Evolutionary conservation across 306 rosid species (phyloP).

Genomic region (Prunus mongolica): DNA sequence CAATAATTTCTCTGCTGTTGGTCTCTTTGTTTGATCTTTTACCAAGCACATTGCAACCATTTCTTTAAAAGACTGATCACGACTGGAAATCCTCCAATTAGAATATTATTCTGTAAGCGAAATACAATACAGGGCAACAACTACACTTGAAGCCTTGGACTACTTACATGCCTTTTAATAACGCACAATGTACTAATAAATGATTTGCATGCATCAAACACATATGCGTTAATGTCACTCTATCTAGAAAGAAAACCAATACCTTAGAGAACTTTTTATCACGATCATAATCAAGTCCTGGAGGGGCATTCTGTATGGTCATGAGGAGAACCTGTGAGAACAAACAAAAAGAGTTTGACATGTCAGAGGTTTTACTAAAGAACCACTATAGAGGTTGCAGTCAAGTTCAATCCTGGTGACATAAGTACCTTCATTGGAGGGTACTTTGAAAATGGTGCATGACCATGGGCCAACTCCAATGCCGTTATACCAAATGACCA

Average conservation of each 20-base stretch:
- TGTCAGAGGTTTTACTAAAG: neutral
- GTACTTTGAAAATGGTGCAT: slow-evolving; percentile 53
- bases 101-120: slow-evolving; percentile 46
- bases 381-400: neutral
- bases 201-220: neutral
- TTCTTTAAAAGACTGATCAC: slow-evolving; percentile 99
- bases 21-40: slow-evolving; percentile 97
- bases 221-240: neutral
- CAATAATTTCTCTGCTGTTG: slow-evolving; percentile 83
- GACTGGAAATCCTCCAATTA: slow-evolving; percentile 96
- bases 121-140: slow-evolving; percentile 12
- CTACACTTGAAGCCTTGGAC: slow-evolving; percentile 15
- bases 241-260: slow-evolving; percentile 70
- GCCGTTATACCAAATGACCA: slow-evolving; percentile 65
- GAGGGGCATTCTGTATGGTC: slow-evolving; percentile 99
- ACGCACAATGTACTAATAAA: neutral
- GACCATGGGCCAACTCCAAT: slow-evolving; percentile 60
- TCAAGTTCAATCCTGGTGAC: neutral
- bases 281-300: slow-evolving; percentile 98
- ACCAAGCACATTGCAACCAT: slow-evolving; percentile 99
- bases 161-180: neutral
- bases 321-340: slow-evolving; percentile 76
- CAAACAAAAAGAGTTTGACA: slow-evolving; percentile 9
- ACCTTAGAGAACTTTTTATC: slow-evolving; percentile 98
- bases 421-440: slow-evolving; percentile 55